Percentiles rank a stretch among this genome's conserved stretches.
Evolutionary conservation across 2,329 filamentous ascomycete genomes (phyloP).

Genomic region (Cladosporium austrohemisphaericum): DNA sequence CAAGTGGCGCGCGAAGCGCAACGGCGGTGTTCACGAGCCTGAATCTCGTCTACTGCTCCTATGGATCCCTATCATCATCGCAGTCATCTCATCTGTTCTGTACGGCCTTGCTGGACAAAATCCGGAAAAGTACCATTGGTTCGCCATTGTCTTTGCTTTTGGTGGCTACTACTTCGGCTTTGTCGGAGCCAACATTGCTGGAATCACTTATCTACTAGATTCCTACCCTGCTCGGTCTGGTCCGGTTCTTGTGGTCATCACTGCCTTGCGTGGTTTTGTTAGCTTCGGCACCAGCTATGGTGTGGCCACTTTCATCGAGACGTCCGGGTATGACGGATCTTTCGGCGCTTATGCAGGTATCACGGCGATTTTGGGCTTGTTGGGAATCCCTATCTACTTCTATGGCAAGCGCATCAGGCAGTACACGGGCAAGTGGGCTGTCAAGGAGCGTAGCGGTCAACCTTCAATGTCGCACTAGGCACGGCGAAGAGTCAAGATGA

Average conservation of each 20-base stretch:
- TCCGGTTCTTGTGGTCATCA: constrained; percentile 45
- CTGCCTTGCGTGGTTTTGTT: constrained; percentile 45
- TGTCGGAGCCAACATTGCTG: constrained; percentile 43
- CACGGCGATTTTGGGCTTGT: constrained; percentile 29
- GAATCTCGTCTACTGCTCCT: constrained; percentile 38
- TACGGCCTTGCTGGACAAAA: constrained; percentile 33
- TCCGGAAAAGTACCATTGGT: constrained; percentile 25
- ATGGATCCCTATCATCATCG: constrained; percentile 38
- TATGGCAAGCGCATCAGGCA: constrained; percentile 33
- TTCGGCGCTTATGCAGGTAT: constrained; percentile 32
- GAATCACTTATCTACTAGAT: constrained; percentile 45
- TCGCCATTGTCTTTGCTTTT: constrained; percentile 23
- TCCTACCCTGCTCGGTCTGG: constrained; percentile 43
- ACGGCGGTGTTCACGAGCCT: constrained; percentile 41
- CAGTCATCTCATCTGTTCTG: constrained; percentile 37
- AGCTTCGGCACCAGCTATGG: constrained; percentile 44
- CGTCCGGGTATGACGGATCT: constrained; percentile 32
- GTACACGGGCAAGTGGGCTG: constrained; percentile 30
- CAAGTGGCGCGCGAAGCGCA: constrained; percentile 35
- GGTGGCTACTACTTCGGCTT: constrained; percentile 34
- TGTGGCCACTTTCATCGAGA: constrained; percentile 33
- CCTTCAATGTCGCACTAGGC: constrained; percentile 21
- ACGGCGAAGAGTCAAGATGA: too few relatives aligned
- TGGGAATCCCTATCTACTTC: constrained; percentile 31
- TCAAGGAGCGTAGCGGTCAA: constrained; percentile 19